Percentiles rank a stretch among this genome's conserved stretches.
Evolutionary conservation across 768 basidiomycete species (phyloP).

Genomic region (Mrakia hoshinonis): DNA sequence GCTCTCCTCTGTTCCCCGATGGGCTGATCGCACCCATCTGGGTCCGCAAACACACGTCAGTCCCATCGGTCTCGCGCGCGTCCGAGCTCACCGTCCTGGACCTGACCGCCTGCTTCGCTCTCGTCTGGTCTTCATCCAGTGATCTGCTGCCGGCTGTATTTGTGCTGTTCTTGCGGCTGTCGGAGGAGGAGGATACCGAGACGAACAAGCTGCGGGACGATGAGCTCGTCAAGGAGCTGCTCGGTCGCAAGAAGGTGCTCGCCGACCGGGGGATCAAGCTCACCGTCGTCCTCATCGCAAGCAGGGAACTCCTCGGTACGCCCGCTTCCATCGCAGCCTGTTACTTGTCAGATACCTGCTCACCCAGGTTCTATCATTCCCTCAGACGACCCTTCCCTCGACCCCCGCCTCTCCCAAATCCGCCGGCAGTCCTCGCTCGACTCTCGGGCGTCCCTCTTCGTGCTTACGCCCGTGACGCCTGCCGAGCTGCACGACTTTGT

Average conservation of each 20-base stretch:
- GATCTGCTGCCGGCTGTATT: conserved; percentile 86
- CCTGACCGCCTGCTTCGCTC: neutral
- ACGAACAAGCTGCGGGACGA: conserved; percentile 60
- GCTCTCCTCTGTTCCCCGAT: conserved; percentile 86
- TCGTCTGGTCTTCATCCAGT: neutral
- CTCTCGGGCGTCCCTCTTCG: conserved; percentile 84
- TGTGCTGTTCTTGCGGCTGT: conserved; percentile 78
- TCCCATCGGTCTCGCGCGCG: neutral
- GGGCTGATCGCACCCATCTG: conserved; percentile 96
- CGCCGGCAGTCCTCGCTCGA: conserved; percentile 80
- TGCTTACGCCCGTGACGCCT: conserved; percentile 82
- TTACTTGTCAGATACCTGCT: neutral
- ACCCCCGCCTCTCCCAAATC: conserved; percentile 74
- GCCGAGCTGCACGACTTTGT: conserved; percentile 83
- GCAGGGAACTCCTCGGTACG: conserved; percentile 72
- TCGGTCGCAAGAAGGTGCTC: conserved; percentile 64
- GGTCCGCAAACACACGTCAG: conserved; percentile 79
- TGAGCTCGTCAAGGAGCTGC: conserved; percentile 70
- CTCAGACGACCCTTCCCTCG: conserved; percentile 73
- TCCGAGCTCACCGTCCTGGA: neutral
- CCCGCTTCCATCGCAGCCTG: conserved; percentile 29
- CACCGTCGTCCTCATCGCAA: conserved; percentile 88
- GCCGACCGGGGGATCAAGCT: conserved; percentile 85
- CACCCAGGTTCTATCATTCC: neutral
- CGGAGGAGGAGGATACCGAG: conserved; percentile 54